Evolutionary conservation across 148 eudicot species (phyloP).

Genomic region (Amaranthus cruentus): DNA sequence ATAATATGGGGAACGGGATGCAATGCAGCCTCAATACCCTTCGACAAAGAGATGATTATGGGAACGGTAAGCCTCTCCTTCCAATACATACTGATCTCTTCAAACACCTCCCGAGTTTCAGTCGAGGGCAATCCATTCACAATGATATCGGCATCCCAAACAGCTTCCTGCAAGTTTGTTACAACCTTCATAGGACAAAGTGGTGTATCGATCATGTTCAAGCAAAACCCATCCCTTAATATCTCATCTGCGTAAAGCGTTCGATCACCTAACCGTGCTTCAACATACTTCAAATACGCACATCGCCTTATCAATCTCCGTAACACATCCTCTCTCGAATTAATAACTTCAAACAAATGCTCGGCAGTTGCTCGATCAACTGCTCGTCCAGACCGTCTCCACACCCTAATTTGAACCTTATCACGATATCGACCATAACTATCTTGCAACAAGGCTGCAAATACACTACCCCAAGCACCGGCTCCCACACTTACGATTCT

Average conservation of each 20-base stretch:
- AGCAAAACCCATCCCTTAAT: conserved; percentile 55
- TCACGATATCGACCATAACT: conserved; percentile 54
- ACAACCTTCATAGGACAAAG: conserved; percentile 63
- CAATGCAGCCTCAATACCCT: conserved; percentile 90
- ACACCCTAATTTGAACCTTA: conserved; percentile 52
- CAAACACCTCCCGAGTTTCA: conserved; percentile 60
- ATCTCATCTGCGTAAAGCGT: conserved; percentile 62
- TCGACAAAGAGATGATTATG: conserved; percentile 69
- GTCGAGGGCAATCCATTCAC: conserved; percentile 73
- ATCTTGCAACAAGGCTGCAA: conserved; percentile 57
- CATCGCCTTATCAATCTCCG: conserved; percentile 50
- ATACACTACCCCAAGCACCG: conserved; percentile 70
- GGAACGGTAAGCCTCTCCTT: conserved; percentile 73
- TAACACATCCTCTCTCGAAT: conserved; percentile 55
- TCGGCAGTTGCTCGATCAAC: conserved; percentile 53
- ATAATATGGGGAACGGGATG: conserved; percentile 79
- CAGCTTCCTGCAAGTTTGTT: conserved; percentile 63
- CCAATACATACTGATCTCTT: conserved; percentile 85
- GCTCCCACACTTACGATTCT: conserved; percentile 58
- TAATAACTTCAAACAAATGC: conserved; percentile 56
- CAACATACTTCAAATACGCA: conserved; percentile 55
- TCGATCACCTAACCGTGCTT: conserved; percentile 56
- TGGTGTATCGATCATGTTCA: conserved; percentile 62
- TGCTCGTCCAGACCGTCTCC: conserved; percentile 58
- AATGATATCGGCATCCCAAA: conserved; percentile 66